Conservation (phyloP, 805 yeast genomes). For the Saturnispora halmiae region DNA sequence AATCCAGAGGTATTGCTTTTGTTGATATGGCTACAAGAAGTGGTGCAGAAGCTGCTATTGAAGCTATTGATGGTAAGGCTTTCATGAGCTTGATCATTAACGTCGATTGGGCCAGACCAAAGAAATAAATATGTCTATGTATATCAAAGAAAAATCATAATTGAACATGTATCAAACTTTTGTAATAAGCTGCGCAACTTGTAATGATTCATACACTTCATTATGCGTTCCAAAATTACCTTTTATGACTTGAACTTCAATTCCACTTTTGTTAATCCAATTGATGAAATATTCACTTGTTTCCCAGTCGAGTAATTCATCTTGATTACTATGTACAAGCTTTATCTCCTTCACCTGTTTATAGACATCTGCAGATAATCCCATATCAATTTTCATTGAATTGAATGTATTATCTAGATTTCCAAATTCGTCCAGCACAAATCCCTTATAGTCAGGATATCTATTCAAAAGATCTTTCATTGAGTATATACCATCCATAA, state of each 20-base stretch:
- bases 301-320: slow-evolving; percentile 49
- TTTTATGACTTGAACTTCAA: slow-evolving; percentile 17
- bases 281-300: slow-evolving; percentile 38
- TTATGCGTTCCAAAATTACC: slow-evolving; percentile 55
- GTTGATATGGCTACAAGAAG: slow-evolving; percentile 65
- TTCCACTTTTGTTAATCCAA: slow-evolving; percentile 23
- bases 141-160: background rate
- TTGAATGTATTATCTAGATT: slow-evolving; percentile 17
- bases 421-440: slow-evolving; percentile 52
- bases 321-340: slow-evolving; percentile 53
- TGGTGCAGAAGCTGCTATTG: slow-evolving; percentile 70
- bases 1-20: slow-evolving; percentile 92
- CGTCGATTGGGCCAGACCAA: slow-evolving; percentile 51
- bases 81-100: slow-evolving; percentile 77
- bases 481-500: slow-evolving; percentile 68
- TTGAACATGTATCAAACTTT: background rate
- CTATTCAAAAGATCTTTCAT: slow-evolving; percentile 42
- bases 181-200: slow-evolving; percentile 22
- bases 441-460: slow-evolving; percentile 48
- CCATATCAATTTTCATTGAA: slow-evolving; percentile 11
- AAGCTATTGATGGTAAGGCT: slow-evolving; percentile 79
- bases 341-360: slow-evolving; percentile 21
- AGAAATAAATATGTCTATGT: slow-evolving; percentile 11
- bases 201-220: slow-evolving; percentile 43
- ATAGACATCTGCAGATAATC: slow-evolving; percentile 5